Conservation (phyloP, 2,329 filamentous ascomycete genomes). For the Clonostachys rosea region DNA sequence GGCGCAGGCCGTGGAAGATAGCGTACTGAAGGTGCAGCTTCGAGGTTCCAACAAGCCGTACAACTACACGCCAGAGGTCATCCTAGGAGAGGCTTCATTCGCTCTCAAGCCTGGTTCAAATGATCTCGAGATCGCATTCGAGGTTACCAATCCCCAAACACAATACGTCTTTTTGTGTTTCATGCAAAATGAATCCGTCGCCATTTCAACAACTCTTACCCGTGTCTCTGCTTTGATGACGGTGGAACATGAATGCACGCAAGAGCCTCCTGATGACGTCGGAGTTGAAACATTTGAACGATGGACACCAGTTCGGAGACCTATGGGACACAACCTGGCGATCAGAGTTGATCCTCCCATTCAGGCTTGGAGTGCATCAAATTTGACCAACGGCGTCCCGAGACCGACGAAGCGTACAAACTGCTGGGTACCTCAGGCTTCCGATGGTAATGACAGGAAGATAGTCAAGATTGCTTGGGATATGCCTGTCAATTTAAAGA, state of each 20-base stretch:
- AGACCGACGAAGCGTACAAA: constrained; percentile 14
- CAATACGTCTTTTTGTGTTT: constrained; percentile 15
- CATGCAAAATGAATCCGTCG: constrained; percentile 13
- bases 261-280: constrained; percentile 9
- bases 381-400: constrained; percentile 11
- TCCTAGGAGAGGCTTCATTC: constrained; percentile 7
- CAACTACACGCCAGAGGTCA: constrained; percentile 15
- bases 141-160: constrained; percentile 10
- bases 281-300: constrained; percentile 15
- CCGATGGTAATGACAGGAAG: not conserved
- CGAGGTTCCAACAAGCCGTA: constrained; percentile 14
- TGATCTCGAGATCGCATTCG: constrained; percentile 8
- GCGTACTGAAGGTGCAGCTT: constrained; percentile 10
- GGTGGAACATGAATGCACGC: constrained; percentile 15
- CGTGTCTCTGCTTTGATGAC: constrained; percentile 12
- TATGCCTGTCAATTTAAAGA: constrained; percentile 4
- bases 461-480: constrained; percentile 7
- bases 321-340: constrained; percentile 15
- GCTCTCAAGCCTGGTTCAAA: constrained; percentile 8
- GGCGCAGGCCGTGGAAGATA: constrained; percentile 9
- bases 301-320: constrained; percentile 15
- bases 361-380: constrained; percentile 7
- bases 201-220: constrained; percentile 9
- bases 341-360: constrained; percentile 8
- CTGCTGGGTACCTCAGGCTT: constrained; percentile 10